Evolutionary conservation across 305 asterid genomes (phyloP).

Genomic region (Andrographis paniculata): DNA sequence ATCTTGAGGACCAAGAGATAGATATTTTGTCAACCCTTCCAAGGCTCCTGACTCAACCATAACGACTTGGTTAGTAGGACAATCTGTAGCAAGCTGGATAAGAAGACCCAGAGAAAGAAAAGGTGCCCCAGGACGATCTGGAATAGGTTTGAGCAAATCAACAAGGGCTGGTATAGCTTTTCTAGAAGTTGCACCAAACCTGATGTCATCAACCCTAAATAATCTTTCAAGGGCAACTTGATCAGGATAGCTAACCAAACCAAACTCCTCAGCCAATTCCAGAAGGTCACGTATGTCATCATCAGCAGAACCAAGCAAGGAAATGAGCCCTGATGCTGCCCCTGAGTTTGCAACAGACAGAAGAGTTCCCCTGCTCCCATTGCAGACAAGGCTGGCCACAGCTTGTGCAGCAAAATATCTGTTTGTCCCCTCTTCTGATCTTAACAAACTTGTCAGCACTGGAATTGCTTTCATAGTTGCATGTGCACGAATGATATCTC

Average conservation of each 20-base stretch:
- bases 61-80: constrained; percentile 74
- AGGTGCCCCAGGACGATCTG: constrained; percentile 99
- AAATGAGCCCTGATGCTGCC: constrained; percentile 84
- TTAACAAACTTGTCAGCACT: constrained; percentile 69
- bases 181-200: constrained; percentile 93
- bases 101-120: constrained; percentile 87
- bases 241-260: constrained; percentile 82
- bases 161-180: constrained; percentile 98
- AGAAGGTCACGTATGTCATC: constrained; percentile 73
- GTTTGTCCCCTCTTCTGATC: constrained; percentile 83
- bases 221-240: constrained; percentile 94
- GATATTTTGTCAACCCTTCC: constrained; percentile 93
- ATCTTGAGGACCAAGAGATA: constrained; percentile 95
- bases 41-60: constrained; percentile 99
- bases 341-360: constrained; percentile 98
- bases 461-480: constrained; percentile 90
- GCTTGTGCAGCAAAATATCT: constrained; percentile 98
- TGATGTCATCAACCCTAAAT: constrained; percentile 95
- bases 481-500: constrained; percentile 81
- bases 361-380: constrained; percentile 99
- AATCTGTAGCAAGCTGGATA: constrained; percentile 83
- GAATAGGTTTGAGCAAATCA: constrained; percentile 96
- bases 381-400: constrained; percentile 89
- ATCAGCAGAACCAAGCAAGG: constrained; percentile 93
- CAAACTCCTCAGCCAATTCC: constrained; percentile 76